Evolutionary conservation across 164 flowering plant species (phyloP).

Genomic region (Sedum album): DNA sequence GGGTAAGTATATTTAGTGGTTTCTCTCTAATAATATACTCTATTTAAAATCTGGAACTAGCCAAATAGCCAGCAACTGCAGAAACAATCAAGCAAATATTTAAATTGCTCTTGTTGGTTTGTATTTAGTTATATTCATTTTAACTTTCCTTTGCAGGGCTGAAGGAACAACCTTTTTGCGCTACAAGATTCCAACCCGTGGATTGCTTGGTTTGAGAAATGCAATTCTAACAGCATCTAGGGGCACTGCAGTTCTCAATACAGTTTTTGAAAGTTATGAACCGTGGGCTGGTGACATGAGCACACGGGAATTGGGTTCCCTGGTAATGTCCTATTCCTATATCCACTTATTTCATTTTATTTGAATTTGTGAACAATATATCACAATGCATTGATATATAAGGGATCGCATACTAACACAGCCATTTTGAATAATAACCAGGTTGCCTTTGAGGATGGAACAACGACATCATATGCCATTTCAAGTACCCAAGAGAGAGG

Average conservation of each 20-base stretch:
- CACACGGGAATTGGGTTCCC: conserved; percentile 90
- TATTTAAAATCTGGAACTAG: too few species aligned
- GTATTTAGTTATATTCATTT: not conserved
- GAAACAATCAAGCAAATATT: not conserved
- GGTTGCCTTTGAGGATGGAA: conserved; percentile 95
- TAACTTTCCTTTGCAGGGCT: conserved; percentile 34
- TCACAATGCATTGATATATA: not conserved
- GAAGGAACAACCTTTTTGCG: conserved; percentile 74
- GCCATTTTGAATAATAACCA: conserved; percentile 18
- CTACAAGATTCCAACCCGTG: conserved; percentile 96
- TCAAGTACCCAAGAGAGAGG: conserved; percentile 89
- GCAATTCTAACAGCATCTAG: conserved; percentile 91
- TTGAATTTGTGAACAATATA: conserved; percentile 4
- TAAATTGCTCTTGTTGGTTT: not conserved
- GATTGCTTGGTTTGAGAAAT: conserved; percentile 87
- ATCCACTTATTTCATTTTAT: not conserved
- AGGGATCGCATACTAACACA: not conserved
- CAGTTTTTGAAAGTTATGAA: conserved; percentile 86
- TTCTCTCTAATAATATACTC: too few species aligned
- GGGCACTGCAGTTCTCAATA: conserved; percentile 93
- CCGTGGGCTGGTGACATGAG: conserved; percentile 94
- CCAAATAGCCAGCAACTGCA: too few species aligned
- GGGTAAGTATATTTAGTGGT: conserved; percentile 13
- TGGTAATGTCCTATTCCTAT: conserved; percentile 41
- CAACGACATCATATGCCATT: conserved; percentile 76